These are phyloP conservation scores for Solioccasus polychromus DNA, from an alignment of 768 basidiomycete species.

Conservation along the genomic window DNA sequence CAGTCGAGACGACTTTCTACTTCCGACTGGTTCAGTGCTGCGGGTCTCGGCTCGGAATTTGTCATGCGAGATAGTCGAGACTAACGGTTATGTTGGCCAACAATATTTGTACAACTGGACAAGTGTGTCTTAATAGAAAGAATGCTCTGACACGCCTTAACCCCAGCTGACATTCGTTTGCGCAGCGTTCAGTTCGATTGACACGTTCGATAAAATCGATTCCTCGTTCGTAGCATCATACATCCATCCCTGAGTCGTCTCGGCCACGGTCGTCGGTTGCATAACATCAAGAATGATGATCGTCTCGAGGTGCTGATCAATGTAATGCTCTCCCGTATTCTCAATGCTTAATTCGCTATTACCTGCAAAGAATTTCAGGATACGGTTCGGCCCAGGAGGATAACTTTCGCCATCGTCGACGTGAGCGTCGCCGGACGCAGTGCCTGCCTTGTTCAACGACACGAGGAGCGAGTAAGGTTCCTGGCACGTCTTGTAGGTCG, in stretches of 20 bases:
- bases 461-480: conserved; percentile 64
- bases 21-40: no score
- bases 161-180: conserved; percentile 36
- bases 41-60: no score
- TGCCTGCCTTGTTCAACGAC: conserved; percentile 44
- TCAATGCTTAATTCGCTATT: conserved; percentile 37
- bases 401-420: conserved; percentile 68
- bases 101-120: no score
- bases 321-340: conserved; percentile 26
- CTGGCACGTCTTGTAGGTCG: conserved; percentile 60
- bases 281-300: conserved; percentile 59
- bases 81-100: no score
- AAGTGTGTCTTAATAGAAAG: no score
- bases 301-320: conserved; percentile 46
- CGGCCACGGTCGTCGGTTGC: conserved; percentile 42
- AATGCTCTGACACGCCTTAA: background rate
- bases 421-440: conserved; percentile 59
- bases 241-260: conserved; percentile 33
- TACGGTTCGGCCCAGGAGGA: conserved; percentile 53
- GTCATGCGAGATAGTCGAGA: no score
- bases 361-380: conserved; percentile 42
- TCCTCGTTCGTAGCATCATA: conserved; percentile 40
- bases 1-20: no score
- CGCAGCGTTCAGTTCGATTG: conserved; percentile 42
- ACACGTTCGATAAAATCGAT: conserved; percentile 38